Base-by-base conservation (phyloP, 73 alveolate genomes). In the Breviolum minutum region DNA sequence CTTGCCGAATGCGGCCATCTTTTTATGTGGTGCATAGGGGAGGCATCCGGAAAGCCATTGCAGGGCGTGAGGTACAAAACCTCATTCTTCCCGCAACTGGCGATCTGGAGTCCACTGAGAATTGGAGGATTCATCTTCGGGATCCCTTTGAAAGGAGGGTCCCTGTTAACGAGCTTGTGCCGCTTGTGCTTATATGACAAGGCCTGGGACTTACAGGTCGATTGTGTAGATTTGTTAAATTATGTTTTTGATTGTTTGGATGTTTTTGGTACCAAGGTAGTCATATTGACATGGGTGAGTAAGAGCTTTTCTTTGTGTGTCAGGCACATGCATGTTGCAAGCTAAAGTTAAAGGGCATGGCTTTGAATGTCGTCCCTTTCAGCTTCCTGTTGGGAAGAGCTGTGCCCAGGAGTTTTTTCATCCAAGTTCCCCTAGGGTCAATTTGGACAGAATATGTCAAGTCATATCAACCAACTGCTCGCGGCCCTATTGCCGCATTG, bases 31-130 rank as follows among this genome's bases (percentile, higher is more conserved):
- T 77, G 62, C 86, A 77, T 77, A 77, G 86, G 63, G 86, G 62
- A 20, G 26, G 63, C 61, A n/a, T 62, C 86, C 32, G 86, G 86
- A 77, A 7, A 77, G 14, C 62, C 40, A 32, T 80, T 32, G 32
- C 88, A 26, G 54, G 88, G 88, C 68, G 32, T 80, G 88, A 80
- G 88, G 88, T 80, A 80, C 88, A 80, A 80, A 80, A 0, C 88
- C 88, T 80, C 88, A 80, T 40, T 80, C 4, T 32, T 69, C 54
- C 11, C 16, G 88, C 62, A 80, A 80, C 54, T 80, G 69, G 88
- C 17, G 27, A 32, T 66, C 88, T 30, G 63, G 62, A 73, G 82
- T 29, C 82, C 27, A 10, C 54, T 40, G 54, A 40, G 54, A 40
- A 40, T 40, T 40, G 54, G 54, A 40, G 54, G 54, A 40, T 40